phyloP scores from a whole-genome alignment of 108 stramenopile genomes.

The Pseudonitzschia delicatissima region DNA sequence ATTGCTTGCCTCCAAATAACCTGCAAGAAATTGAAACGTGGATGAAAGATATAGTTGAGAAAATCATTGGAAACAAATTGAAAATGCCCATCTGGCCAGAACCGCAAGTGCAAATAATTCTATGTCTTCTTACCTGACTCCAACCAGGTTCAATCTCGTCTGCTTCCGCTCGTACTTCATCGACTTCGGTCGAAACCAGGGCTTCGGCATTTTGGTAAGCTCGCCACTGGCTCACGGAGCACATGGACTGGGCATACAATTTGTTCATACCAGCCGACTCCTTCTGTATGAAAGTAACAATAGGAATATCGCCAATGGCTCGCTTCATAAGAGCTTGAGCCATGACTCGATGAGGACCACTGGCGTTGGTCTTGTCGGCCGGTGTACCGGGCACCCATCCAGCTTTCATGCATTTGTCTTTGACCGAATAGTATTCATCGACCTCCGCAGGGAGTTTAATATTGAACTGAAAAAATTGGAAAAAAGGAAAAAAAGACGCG shows the following conservation, averaged over 20 bases:
- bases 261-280: conserved; percentile 90
- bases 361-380: background rate
- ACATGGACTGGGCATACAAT: conserved; percentile 88
- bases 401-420: conserved; percentile 58
- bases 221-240: conserved; percentile 87
- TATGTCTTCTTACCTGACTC: conserved; percentile 56
- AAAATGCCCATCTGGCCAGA: background rate
- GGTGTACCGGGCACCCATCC: conserved; percentile 76
- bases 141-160: conserved; percentile 91
- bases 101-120: background rate
- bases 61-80: background rate
- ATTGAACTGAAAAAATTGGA: conserved; percentile 60
- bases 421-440: conserved; percentile 83
- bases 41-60: background rate
- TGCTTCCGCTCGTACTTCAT: conserved; percentile 88
- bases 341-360: conserved; percentile 60
- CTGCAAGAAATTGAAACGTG: conserved; percentile 18
- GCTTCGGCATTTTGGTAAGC: conserved; percentile 82
- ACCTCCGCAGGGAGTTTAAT: conserved; percentile 83
- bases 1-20: conserved; percentile 91
- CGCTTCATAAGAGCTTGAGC: conserved; percentile 92
- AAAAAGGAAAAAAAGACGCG: conserved; percentile 1
- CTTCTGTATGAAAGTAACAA: conserved; percentile 89
- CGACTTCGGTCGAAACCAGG: conserved; percentile 84
- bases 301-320: conserved; percentile 88